Evolutionary conservation across 2,329 filamentous ascomycete species (phyloP), one percentile per base, ranked within the genome.

Genomic region (Cryphonectria japonica): DNA sequence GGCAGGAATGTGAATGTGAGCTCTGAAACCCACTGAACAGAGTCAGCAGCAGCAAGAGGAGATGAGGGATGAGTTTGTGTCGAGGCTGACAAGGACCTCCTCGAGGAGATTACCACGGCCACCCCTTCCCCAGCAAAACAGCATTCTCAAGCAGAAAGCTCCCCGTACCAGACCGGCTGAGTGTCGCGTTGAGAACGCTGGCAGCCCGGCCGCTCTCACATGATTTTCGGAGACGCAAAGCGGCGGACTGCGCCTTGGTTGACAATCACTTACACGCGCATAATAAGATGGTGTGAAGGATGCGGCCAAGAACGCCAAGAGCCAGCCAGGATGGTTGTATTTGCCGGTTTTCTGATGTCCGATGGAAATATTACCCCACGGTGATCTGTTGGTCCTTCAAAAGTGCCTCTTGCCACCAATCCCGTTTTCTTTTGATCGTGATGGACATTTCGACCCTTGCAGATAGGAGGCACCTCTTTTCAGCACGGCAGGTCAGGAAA

Each of bases 291-390:
- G 62, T 71, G 67, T 69, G 67, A 22, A 71, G 52, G 66, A 52
- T 57, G 67, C 67, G 41, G 69, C 66, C 39, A 54, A 62, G 37
- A 22, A 19, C 22, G 46, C 46, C 46, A 50, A 50, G 46, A 50
- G 46, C 46, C 22, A 50, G 46, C 19, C 61, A 65, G 26, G 26
- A 50, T 46, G 29, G 26, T 29, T 16, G 64, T 43, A 52, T 70
- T 26, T 63, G 19, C 69, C 65, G 65, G 7, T 70, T 63, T 70
- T 50, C 65, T 64, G 66, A 68, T 52, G 22, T n/a, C 65, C 41
- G 11, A 14, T 32, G n/a, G 39, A 11, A 39, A 9, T 39, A 39
- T 9, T 39, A 11, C 41, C 54, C 62, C 8, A 37, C 54, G 57
- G 62, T 60, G 52, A 54, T 52, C 46, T 61, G 16, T 62, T 52